Evolutionary conservation across 805 yeast genomes (phyloP), one percentile per base, ranked within the genome.

Genomic region (Pichia insulana): DNA sequence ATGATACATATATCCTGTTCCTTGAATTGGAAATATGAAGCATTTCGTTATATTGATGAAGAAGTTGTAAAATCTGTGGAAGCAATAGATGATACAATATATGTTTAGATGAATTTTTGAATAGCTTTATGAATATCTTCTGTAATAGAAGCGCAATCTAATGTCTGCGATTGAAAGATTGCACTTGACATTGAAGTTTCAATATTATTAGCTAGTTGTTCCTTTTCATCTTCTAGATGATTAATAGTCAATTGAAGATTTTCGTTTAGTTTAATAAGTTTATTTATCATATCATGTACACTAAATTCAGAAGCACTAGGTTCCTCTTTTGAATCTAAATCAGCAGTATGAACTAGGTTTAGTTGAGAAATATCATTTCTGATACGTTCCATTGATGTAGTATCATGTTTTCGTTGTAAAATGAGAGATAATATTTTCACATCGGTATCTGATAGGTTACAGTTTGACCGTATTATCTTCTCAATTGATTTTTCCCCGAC

Each of bases 11-110:
- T 77, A 46, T 75, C 83, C 42, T 75, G 76, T 46, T 75, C 79
- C 6, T 66, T 92, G 45, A 92, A 92, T 58, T 92, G 97, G 77
- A 84, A 80, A 32, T 92, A 79, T 55, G 94, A 88, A 46, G 49
- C 57, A 20, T 59, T 45, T 43, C 50, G 48, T 32, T 40, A 37
- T 39, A 11, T 45, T 2, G 54, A 55, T 8, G 18, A 9, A 2
- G 20, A 13, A 8, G 51, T 47, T 9, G 19, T 41, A 22, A 8
- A 22, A 6, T 22, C 25, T 22, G 8, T 22, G 5, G 25, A 22
- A 8, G 25, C 25, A 22, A 8, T 22, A 5, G 25, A 22, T 22
- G 25, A 22, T 6, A 22, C 5, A 5, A 22, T 22, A 5, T 22
- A 22, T 22, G 8, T 22, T 22, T 22, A 22, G 8, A 22, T 22